These are phyloP conservation scores for Penicillium cataractarum DNA, from an alignment of 495 filamentous ascomycete genomes.

Conservation along the genomic window DNA sequence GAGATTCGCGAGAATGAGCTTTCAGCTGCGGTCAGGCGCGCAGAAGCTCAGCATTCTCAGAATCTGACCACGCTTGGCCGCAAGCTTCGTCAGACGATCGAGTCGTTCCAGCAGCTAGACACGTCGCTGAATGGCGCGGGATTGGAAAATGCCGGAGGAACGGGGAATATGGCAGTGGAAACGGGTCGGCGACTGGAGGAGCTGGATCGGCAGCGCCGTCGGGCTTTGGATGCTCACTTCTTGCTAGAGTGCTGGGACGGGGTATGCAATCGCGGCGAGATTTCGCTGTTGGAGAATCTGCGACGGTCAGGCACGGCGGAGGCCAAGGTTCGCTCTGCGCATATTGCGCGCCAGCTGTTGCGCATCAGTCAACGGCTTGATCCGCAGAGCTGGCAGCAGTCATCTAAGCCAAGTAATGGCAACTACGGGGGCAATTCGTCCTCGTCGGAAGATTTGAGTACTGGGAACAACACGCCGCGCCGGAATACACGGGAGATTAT, in stretches of 20 bases:
- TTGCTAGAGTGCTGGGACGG: conserved; percentile 95
- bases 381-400: conserved; percentile 67
- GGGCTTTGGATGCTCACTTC: conserved; percentile 92
- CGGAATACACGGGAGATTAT: conserved; percentile 85
- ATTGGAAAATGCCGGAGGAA: conserved; percentile 71
- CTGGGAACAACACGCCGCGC: conserved; percentile 40
- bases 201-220: conserved; percentile 84
- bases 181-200: conserved; percentile 93
- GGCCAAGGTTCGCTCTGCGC: conserved; percentile 84
- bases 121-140: conserved; percentile 64
- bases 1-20: conserved; percentile 88
- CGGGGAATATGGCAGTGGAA: conserved; percentile 90
- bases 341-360: conserved; percentile 86
- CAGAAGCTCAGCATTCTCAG: conserved; percentile 88
- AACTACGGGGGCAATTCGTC: conserved; percentile 38
- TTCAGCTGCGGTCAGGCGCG: conserved; percentile 82
- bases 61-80: conserved; percentile 81
- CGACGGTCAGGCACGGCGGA: conserved; percentile 77
- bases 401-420: conserved; percentile 64
- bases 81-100: conserved; percentile 89
- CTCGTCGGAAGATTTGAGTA: conserved; percentile 45
- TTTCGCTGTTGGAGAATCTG: conserved; percentile 79
- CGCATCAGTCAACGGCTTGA: conserved; percentile 86
- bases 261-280: conserved; percentile 80
- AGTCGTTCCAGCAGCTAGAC: conserved; percentile 87